Percentiles rank a stretch among this genome's conserved stretches.
Evolutionary conservation across 78 protist genomes (phyloP).

Genomic region (Dictyostelium purpureum): DNA sequence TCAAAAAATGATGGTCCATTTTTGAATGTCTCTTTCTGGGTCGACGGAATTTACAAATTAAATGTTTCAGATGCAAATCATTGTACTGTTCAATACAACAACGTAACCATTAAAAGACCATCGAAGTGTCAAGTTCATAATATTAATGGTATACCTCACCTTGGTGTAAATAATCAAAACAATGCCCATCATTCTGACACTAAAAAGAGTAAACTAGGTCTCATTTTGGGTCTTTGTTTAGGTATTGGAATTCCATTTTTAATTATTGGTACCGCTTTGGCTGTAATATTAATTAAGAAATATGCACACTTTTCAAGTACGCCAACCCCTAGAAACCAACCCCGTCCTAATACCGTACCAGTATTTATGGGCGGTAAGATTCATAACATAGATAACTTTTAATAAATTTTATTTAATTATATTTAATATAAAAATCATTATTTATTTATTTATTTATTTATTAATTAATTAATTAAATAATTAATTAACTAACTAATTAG

Average conservation of each 20-base stretch:
- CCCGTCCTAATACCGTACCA: constrained; percentile 52
- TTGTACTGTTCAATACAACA: not conserved
- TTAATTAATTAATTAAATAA: no score
- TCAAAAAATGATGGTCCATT: not conserved
- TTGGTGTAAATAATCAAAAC: not conserved
- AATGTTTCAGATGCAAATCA: constrained; percentile 27
- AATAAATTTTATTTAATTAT: no score
- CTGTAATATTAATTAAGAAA: constrained; percentile 6
- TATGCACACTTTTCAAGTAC: not conserved
- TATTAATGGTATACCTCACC: not conserved
- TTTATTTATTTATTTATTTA: no score
- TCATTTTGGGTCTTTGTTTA: constrained; percentile 12
- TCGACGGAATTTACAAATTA: constrained; percentile 37
- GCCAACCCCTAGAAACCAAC: not conserved
- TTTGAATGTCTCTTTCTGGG: constrained; percentile 56
- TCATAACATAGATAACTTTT: constrained; percentile 34
- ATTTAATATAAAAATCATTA: no score
- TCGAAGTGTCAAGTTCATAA: constrained; percentile 20
- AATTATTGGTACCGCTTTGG: not conserved
- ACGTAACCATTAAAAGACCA: constrained; percentile 41
- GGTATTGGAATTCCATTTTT: constrained; percentile 65
- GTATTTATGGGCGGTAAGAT: constrained; percentile 69
- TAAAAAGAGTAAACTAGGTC: not conserved
- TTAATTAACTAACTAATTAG: no score
- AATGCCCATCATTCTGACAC: not conserved